Evolutionary conservation across 2,329 filamentous ascomycete species (phyloP).

Genomic region (Sclerotinia glacialis): DNA sequence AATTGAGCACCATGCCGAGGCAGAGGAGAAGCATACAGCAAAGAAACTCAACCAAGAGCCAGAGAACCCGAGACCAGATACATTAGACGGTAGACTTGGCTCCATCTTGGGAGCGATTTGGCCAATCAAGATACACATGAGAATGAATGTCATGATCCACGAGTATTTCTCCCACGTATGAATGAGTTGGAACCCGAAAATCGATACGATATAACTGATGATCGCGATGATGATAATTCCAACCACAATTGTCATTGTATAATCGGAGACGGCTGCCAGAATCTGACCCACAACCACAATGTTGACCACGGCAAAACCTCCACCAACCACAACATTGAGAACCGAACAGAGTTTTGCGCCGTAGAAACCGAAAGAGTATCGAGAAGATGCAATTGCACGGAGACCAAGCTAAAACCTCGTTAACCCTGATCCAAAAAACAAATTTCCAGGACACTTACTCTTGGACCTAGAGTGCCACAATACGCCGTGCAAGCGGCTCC

Average conservation of each 20-base stretch:
- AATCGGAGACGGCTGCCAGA: conserved; percentile 38
- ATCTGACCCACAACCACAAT: conserved; percentile 46
- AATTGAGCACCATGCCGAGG: conserved; percentile 38
- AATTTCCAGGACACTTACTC: conserved; percentile 32
- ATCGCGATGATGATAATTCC: conserved; percentile 37
- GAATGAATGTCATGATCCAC: conserved; percentile 48
- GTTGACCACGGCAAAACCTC: conserved; percentile 45
- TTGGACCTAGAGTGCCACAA: conserved; percentile 45
- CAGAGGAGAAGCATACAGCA: conserved; percentile 35
- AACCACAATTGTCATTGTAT: conserved; percentile 44
- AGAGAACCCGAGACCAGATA: conserved; percentile 40
- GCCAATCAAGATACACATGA: conserved; percentile 48
- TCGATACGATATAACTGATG: conserved; percentile 35
- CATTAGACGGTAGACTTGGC: conserved; percentile 38
- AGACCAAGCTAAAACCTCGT: conserved; percentile 37
- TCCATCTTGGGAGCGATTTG: conserved; percentile 47
- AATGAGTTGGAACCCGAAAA: conserved; percentile 44
- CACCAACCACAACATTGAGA: conserved; percentile 48
- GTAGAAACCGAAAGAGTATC: conserved; percentile 51
- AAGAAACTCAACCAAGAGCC: conserved; percentile 38
- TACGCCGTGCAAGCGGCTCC: conserved; percentile 44
- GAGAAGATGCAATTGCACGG: conserved; percentile 45
- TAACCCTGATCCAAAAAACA: not conserved
- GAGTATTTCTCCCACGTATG: conserved; percentile 49
- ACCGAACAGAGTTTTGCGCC: conserved; percentile 48